These are phyloP conservation scores for Alternaria sp. DNA, from an alignment of 2,329 filamentous ascomycete genomes.

Conservation along the genomic window DNA sequence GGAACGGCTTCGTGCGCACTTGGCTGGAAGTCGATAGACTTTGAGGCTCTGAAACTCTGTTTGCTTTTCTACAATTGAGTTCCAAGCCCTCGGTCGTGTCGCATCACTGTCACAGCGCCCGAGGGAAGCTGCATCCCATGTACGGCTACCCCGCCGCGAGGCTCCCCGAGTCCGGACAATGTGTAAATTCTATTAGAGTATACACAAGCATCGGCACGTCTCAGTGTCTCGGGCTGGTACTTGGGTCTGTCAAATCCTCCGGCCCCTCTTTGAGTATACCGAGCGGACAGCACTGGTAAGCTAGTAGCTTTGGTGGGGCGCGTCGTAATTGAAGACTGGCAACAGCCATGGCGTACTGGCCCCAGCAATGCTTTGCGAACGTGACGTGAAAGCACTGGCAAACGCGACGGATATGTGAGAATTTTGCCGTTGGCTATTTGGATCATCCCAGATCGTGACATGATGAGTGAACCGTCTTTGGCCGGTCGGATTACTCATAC, in stretches of 20 bases:
- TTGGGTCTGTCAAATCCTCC: constrained; percentile 24
- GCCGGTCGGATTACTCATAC: background rate
- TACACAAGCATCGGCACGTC: constrained; percentile 25
- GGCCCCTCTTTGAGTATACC: constrained; percentile 24
- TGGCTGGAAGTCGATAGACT: background rate
- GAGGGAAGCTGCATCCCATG: constrained; percentile 10
- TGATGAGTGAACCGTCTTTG: constrained; percentile 1
- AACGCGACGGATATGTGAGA: constrained; percentile 6
- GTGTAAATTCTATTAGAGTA: constrained; percentile 25
- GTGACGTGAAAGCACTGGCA: constrained; percentile 6
- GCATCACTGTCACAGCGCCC: constrained; percentile 30
- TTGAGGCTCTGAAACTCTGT: constrained; percentile 5
- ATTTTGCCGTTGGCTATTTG: constrained; percentile 22
- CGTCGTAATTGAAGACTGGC: constrained; percentile 8
- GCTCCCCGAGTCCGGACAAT: constrained; percentile 32
- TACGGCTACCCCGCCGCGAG: constrained; percentile 29
- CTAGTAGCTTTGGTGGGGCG: constrained; percentile 21
- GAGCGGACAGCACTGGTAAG: constrained; percentile 23
- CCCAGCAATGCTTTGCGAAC: background rate
- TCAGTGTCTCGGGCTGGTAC: constrained; percentile 19
- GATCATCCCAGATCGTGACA: background rate
- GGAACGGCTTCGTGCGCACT: constrained; percentile 9
- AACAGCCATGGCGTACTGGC: constrained; percentile 5
- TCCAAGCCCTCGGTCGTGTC: constrained; percentile 17
- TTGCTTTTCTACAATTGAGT: background rate